Base-by-base conservation (phyloP, 108 stramenopile species). In the Nitzschia putrida region DNA sequence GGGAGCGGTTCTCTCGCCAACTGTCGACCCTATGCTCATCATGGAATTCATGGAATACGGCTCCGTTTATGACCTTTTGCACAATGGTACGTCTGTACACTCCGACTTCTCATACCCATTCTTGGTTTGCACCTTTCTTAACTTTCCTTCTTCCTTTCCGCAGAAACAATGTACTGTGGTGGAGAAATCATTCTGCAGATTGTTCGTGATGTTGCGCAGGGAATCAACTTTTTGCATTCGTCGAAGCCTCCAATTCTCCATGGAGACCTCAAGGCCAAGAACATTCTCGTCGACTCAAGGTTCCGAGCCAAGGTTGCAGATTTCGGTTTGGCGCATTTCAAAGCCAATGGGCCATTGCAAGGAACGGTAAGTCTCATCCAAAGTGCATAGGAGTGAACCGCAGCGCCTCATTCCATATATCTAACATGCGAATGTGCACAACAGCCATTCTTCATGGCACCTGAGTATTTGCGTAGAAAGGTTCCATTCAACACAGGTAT, bases 391-490 rank as follows among this genome's bases (percentile, higher is more conserved):
- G 29, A 34, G 3, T 34, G 29, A 4, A 34, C 29, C 29, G 29
- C 29, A 1, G 4, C 29, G 29, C 4, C 3, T 4, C 29, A 34
- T 34, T 34, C 29, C 29, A 34, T 34, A 1, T 4, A 34, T 34
- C 29, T 34, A 34, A 34, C 29, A 34, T 34, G n/a, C n/a, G n/a
- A 34, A 34, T 34, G 3, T 34, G 29, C 29, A 34, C 29, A 34
- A 34, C 29, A 34, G 14, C 77, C 18, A 71, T 96, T 85, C 66
- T 97, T 93, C 94, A 98, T 97, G 98, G 95, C 94, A 2, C 96
- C 96, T 5, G 96, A 93, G 63, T 53, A 84, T 25, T 65, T 87
- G 23, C 53, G 81, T 13, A 66, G 79, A 4, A 34, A 34, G 4
- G 29, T 34, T 34, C 29, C 29, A 34, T 34, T 3, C 29, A 34